Evolutionary conservation across 345 rosid species (phyloP), one percentile per base, ranked within the genome.

Genomic region (Eutrema heterophyllum): DNA sequence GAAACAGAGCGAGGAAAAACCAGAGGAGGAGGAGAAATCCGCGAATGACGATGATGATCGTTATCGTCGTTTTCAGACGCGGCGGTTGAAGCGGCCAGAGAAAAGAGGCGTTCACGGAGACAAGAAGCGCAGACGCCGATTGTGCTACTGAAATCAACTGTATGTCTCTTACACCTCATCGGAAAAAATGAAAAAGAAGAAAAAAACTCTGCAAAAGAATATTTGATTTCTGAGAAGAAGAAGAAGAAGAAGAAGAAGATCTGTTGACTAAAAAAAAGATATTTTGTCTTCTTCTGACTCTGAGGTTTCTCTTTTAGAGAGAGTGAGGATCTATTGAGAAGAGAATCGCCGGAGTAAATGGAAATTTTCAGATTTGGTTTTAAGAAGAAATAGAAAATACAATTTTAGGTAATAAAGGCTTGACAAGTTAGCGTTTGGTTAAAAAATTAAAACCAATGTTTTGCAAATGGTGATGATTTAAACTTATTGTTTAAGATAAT

Each of bases 121-220:
- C 98, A 95, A 39, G 99, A 76, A 67, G 98, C 87, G 74, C 98
- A 95, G 68, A 95, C 97, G 70, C 99, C 98, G 59, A 76, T 87
- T 79, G 64, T 64, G 82, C 91, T 83, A 73, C 85, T 90, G 43
- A 39, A 79, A 85, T 95, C 99, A 59, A 77, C 33, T 35, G 64
- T 81, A 61, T 95, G 97, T 52, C 84, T 82, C 55, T 85, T 88
- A 65, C 99, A 94, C 88, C 84, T 94, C 97, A 94, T 94, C 74
- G 80, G 75, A 50, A 18, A 13, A 6, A 33, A 2, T 5, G n/a
- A 48, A 46, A 9, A 9, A 15, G 13, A 13, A 41, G 1, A 13
- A 29, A 60, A 5, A 60, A 27, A 38, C 13, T 55, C 21, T 30
- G 66, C 15, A 0, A 51, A 0, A 55, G 41, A 65, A 59, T n/a